These are phyloP conservation scores for Fusarium sp. DNA, from an alignment of 2,329 filamentous ascomycete species.

Conservation along the genomic window DNA sequence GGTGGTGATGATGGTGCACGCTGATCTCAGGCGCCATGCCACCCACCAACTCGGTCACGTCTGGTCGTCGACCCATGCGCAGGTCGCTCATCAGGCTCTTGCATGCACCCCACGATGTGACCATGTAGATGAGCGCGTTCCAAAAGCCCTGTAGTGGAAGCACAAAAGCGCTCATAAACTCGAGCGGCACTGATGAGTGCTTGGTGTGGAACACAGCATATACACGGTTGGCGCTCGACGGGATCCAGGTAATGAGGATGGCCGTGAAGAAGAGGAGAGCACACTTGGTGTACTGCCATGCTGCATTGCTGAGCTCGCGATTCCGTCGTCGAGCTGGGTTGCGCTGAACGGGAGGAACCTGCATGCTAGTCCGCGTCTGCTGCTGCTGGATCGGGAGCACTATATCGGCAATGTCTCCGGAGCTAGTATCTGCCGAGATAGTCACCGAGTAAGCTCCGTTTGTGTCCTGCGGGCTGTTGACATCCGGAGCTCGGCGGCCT, in stretches of 20 bases:
- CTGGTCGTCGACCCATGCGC: slow-evolving; percentile 43
- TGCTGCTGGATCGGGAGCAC: slow-evolving; percentile 45
- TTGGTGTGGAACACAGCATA: slow-evolving; percentile 73
- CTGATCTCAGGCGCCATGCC: slow-evolving; percentile 37
- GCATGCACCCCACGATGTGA: slow-evolving; percentile 76
- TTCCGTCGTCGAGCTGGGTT: slow-evolving; percentile 52
- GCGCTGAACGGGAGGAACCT: slow-evolving; percentile 26
- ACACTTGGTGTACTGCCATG: slow-evolving; percentile 78
- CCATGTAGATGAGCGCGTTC: slow-evolving; percentile 83
- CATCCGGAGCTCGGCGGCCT: slow-evolving; percentile 29
- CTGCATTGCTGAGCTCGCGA: slow-evolving; percentile 70
- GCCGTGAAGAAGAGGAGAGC: slow-evolving; percentile 79
- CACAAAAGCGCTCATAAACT: slow-evolving; percentile 79
- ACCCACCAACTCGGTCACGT: slow-evolving; percentile 52
- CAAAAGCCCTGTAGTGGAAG: slow-evolving; percentile 87
- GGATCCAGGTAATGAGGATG: slow-evolving; percentile 80
- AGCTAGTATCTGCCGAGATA: slow-evolving; percentile 56
- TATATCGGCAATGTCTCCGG: slow-evolving; percentile 40
- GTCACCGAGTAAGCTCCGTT: slow-evolving; percentile 62
- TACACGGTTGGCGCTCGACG: slow-evolving; percentile 81
- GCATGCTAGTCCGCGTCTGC: slow-evolving; percentile 20
- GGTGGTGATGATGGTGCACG: slow-evolving; percentile 24
- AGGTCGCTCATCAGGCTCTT: slow-evolving; percentile 59
- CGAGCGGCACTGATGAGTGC: slow-evolving; percentile 67
- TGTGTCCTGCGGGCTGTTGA: slow-evolving; percentile 20